phyloP scores from a whole-genome alignment of 2,329 filamentous ascomycete genomes.

The Chaetomiaceae sp. region DNA sequence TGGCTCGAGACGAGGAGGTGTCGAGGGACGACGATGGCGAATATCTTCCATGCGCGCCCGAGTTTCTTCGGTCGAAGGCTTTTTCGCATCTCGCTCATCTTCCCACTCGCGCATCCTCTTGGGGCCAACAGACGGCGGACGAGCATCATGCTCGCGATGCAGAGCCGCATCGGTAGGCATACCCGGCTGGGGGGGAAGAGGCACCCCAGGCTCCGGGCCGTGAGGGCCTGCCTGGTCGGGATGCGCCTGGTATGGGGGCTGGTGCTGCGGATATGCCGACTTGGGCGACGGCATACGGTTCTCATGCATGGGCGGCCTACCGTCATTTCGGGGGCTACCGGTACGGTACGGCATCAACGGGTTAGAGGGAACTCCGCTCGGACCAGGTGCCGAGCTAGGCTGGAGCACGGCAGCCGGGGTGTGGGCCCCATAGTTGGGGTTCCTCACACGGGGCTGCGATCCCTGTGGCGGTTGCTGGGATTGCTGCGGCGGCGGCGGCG shows the following conservation, averaged over 20 bases:
- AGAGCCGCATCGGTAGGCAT: slow-evolving; percentile 63
- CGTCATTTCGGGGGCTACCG: slow-evolving; percentile 77
- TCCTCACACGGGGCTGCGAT: slow-evolving; percentile 46
- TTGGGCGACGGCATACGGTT: slow-evolving; percentile 89
- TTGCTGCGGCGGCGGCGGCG: slow-evolving; percentile 41
- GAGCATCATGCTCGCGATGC: slow-evolving; percentile 61
- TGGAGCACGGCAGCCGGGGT: slow-evolving; percentile 41
- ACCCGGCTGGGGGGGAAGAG: slow-evolving; percentile 50
- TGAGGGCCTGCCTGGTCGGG: slow-evolving; percentile 61
- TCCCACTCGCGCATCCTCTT: slow-evolving; percentile 95
- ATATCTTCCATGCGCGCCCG: slow-evolving; percentile 83
- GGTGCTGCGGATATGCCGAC: slow-evolving; percentile 76
- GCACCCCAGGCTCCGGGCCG: slow-evolving; percentile 60
- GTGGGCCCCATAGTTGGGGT: slow-evolving; percentile 57
- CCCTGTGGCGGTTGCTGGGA: slow-evolving; percentile 36
- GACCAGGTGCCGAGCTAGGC: slow-evolving; percentile 32
- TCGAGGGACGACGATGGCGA: slow-evolving; percentile 71
- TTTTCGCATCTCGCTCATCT: slow-evolving; percentile 73
- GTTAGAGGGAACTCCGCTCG: slow-evolving; percentile 45
- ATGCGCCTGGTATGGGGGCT: slow-evolving; percentile 65
- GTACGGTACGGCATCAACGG: slow-evolving; percentile 69
- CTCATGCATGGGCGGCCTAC: slow-evolving; percentile 70
- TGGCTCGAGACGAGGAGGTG: slow-evolving; percentile 58
- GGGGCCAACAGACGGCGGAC: slow-evolving; percentile 72
- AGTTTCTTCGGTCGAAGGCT: slow-evolving; percentile 82